Base-by-base conservation (phyloP, 768 basidiomycete genomes). In the Mrakia blollopis region DNA sequence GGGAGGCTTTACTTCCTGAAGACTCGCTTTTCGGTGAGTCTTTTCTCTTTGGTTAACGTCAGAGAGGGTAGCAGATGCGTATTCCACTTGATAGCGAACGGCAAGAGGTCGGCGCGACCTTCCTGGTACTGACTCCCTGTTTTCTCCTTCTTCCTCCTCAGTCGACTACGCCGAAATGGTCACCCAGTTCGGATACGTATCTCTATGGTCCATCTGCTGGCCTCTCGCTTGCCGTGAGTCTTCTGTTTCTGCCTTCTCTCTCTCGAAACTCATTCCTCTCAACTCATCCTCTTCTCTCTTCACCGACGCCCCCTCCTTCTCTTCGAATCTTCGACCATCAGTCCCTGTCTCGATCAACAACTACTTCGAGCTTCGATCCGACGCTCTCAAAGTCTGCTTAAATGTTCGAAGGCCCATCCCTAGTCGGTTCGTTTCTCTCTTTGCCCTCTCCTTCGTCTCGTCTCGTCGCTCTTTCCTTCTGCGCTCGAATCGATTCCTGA, bases 111-210 rank as follows among this genome's bases (percentile, higher is more conserved):
- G 44, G 14, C 44, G 44, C 44, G 44, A 44, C 44, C n/a, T n/a
- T n/a, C n/a, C n/a, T n/a, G 44, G 44, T 44, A 18, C 21, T 41
- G 39, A 25, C 18, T 3, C 32, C 50, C 28, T 39, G 25, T 65
- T 72, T 54, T 60, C 37, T 0, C 7, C 9, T 21, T 57, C 5
- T n/a, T 60, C 44, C 23, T 18, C 23, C 71, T 4, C 76, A 85
- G 84, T 81, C 72, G 96, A 98, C 84, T 99, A 96, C 83, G 89
- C 89, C 81, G 97, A 99, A 85, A 98, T 99, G 95, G 92, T 92
- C 23, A 91, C 91, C 13, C 84, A 85, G 81, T 97, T 96, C 82
- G 95, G 96, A 0, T 94, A 96, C 82, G 89, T 98, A 41, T 89
- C 89, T 11, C 85, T 98, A 30, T 98, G 94, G 93, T 92, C 90